Evolutionary conservation across 805 yeast species (phyloP).

Genomic region (Ogataea henricii): DNA sequence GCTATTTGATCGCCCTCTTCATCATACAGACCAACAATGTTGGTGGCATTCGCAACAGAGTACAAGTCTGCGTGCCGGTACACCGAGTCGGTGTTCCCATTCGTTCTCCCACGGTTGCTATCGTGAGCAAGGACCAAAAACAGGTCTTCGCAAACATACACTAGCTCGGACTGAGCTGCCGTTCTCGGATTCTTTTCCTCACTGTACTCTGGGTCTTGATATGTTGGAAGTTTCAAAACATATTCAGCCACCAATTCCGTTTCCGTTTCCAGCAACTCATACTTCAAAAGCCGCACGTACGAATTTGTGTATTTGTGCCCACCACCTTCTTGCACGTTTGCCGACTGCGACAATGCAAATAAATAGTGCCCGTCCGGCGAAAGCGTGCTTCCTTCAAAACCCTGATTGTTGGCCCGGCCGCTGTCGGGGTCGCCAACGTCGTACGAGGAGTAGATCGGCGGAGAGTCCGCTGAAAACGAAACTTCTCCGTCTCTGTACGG

Average conservation of each 20-base stretch:
- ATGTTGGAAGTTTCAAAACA: constrained; percentile 33
- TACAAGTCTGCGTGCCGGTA: constrained; percentile 34
- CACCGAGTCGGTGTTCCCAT: constrained; percentile 26
- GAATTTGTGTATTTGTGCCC: constrained; percentile 23
- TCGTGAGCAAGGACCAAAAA: constrained; percentile 36
- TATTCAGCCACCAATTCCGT: constrained; percentile 31
- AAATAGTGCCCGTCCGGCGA: constrained; percentile 34
- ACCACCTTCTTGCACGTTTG: constrained; percentile 37
- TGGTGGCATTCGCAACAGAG: constrained; percentile 31
- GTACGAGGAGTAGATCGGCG: constrained; percentile 29
- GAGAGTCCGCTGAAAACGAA: constrained; percentile 31
- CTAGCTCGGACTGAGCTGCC: constrained; percentile 36
- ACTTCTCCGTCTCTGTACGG: constrained; percentile 29
- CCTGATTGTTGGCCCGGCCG: constrained; percentile 35
- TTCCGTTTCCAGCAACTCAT: constrained; percentile 26
- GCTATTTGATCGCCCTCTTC: constrained; percentile 30
- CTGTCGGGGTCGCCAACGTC: constrained; percentile 29
- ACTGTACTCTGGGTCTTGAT: constrained; percentile 21
- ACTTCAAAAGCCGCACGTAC: constrained; percentile 31
- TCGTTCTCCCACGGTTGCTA: constrained; percentile 28
- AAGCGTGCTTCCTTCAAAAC: constrained; percentile 35
- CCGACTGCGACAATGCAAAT: constrained; percentile 32
- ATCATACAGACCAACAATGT: constrained; percentile 34
- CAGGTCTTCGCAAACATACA: constrained; percentile 30
- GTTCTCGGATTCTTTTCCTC: constrained; percentile 29